Evolutionary conservation across 192 early-diverging fungal species (phyloP), one percentile per base, ranked within the genome.

Genomic region (Mortierella antarctica): DNA sequence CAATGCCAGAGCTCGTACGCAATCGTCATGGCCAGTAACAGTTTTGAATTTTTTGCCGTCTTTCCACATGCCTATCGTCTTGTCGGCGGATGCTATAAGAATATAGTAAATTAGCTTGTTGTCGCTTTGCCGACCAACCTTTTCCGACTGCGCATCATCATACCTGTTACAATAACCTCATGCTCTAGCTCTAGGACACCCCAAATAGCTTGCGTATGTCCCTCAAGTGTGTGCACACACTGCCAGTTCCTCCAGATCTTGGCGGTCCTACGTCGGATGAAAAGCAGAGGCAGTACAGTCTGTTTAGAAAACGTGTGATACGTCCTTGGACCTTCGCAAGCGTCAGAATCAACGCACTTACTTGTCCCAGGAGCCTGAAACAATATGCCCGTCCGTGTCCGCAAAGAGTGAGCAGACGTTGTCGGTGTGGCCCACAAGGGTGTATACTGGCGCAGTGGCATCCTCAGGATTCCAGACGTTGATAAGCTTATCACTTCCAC

Each of bases 281-380:
- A 53, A 31, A 31, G 31, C 31, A 31, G 31, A 31, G 31, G 31
- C 31, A 31, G 31, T 31, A 31, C 31, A 31, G 3, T 2, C 7
- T 7, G 70, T 65, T 45, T 21, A 23, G 7, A 9, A 40, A 41
- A 50, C 1, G 17, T 11, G 17, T 17, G 49, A 14, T 14, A 50
- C 1, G 11, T 62, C 18, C 46, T 18, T 18, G 14, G 6, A 11
- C 4, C 20, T 49, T 47, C 46, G 7, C 46, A 15, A 20, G 48
- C 21, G 50, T 14, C 51, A 41, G 53, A 23, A 6, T 2, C 54
- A 13, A 56, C 2, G 23, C 12, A 71, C 83, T 71, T 81, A 96
- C 94, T 90, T 92, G 87, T 99, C 98, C 98, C 97, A 99, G 8
- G 96, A 97, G n/a, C 97, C 98, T 21, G 96, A 97, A 18, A 99